These are phyloP conservation scores for Penicillium vulpinum DNA, from an alignment of 2,329 filamentous ascomycete genomes.

Conservation along the genomic window DNA sequence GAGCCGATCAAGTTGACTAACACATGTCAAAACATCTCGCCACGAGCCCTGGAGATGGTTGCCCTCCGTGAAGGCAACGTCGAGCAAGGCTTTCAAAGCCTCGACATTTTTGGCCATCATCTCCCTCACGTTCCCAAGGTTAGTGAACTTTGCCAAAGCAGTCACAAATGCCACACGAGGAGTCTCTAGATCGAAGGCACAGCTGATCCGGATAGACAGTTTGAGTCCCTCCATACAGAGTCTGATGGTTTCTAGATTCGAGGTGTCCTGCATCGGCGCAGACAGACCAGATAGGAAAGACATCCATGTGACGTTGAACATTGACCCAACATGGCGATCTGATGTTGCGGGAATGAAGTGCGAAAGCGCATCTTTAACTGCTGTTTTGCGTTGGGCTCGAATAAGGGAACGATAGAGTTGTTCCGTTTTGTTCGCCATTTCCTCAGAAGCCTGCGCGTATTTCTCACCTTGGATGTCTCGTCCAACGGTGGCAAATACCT, in stretches of 20 bases:
- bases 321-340: slow-evolving; percentile 90
- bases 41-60: slow-evolving; percentile 86
- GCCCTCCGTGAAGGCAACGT: slow-evolving; percentile 89
- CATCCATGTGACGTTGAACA: slow-evolving; percentile 99
- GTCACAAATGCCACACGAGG: slow-evolving; percentile 93
- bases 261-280: slow-evolving; percentile 87
- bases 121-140: slow-evolving; percentile 91
- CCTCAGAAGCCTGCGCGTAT: slow-evolving; percentile 91
- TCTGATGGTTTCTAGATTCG: slow-evolving; percentile 88
- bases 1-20: slow-evolving; percentile 92
- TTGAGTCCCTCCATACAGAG: slow-evolving; percentile 95
- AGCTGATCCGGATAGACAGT: slow-evolving; percentile 88
- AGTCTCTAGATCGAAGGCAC: slow-evolving; percentile 89
- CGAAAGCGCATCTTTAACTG: slow-evolving; percentile 65
- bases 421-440: slow-evolving; percentile 78
- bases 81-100: slow-evolving; percentile 84
- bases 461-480: slow-evolving; percentile 90
- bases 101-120: slow-evolving; percentile 97
- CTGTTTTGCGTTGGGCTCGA: slow-evolving; percentile 80
- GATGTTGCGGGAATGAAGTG: slow-evolving; percentile 90
- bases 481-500: slow-evolving; percentile 87
- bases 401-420: slow-evolving; percentile 94
- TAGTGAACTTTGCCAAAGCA: slow-evolving; percentile 88
- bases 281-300: slow-evolving; percentile 94
- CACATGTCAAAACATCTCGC: slow-evolving; percentile 92